These are phyloP conservation scores for Camelina hispida DNA, from an alignment of 345 rosid genomes.

Conservation along the genomic window DNA sequence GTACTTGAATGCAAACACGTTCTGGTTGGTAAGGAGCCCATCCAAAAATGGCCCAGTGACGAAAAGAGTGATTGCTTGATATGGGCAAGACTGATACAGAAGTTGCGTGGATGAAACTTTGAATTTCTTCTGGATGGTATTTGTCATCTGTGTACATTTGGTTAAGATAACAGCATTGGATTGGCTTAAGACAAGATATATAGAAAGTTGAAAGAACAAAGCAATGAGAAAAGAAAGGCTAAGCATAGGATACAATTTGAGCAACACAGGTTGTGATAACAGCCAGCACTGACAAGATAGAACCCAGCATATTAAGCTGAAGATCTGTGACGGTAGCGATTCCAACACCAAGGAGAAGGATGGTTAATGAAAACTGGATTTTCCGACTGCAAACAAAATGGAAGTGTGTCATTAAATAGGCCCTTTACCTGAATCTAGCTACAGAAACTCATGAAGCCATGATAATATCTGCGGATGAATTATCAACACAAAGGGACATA, in stretches of 20 bases:
- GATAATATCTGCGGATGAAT: slow-evolving; percentile 1
- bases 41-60: slow-evolving; percentile 94
- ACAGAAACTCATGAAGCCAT: slow-evolving; percentile 4
- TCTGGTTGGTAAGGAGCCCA: slow-evolving; percentile 86
- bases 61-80: slow-evolving; percentile 93
- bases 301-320: slow-evolving; percentile 94
- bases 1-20: slow-evolving; percentile 97
- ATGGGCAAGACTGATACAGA: slow-evolving; percentile 98
- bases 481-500: slow-evolving; percentile 21
- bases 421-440: slow-evolving; percentile 28
- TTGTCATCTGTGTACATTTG: slow-evolving; percentile 80
- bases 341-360: slow-evolving; percentile 99
- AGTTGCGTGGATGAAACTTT: slow-evolving; percentile 99
- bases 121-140: slow-evolving; percentile 99
- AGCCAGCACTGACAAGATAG: slow-evolving; percentile 89
- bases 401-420: slow-evolving; percentile 13
- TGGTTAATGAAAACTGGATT: slow-evolving; percentile 73
- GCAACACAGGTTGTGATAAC: slow-evolving; percentile 96
- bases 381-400: slow-evolving; percentile 68
- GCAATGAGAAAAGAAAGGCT: slow-evolving; percentile 30
- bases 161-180: slow-evolving; percentile 57
- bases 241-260: slow-evolving; percentile 90
- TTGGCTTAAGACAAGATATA: slow-evolving; percentile 25
- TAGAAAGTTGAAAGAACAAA: slow-evolving; percentile 7
- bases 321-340: slow-evolving; percentile 99